Percentiles rank a stretch among this genome's conserved stretches.
These are phyloP conservation scores for Fomitopsis serialis DNA, from an alignment of 768 basidiomycete species.

Conservation along the genomic window DNA sequence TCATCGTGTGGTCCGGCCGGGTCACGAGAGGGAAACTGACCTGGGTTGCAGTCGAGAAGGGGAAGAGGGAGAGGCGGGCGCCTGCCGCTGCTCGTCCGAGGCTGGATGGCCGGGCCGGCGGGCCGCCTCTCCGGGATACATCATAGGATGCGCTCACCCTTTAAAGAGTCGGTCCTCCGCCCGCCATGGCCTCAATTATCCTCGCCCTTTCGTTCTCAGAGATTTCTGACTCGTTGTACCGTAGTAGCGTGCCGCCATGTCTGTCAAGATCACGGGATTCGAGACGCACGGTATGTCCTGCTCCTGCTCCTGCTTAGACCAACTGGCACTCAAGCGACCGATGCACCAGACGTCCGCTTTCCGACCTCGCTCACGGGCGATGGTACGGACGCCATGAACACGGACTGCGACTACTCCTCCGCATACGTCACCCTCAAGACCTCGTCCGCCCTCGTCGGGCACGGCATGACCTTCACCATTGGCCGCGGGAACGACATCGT, in stretches of 20 bases:
- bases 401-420: constrained; percentile 93
- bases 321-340: neutral
- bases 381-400: constrained; percentile 96
- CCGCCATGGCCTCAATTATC: neutral
- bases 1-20: neutral
- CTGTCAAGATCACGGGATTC: constrained; percentile 46
- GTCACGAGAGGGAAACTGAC: neutral
- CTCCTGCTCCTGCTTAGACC: neutral
- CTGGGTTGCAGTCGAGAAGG: neutral
- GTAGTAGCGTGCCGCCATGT: constrained; percentile 12
- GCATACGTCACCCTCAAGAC: constrained; percentile 83
- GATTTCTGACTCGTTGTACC: neutral
- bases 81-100: neutral
- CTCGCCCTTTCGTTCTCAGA: neutral
- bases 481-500: constrained; percentile 96
- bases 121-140: neutral
- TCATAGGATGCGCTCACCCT: neutral
- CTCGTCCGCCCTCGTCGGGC: constrained; percentile 67
- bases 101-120: neutral
- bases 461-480: constrained; percentile 94
- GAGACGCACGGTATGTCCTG: constrained; percentile 51
- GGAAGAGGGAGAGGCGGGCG: neutral
- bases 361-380: constrained; percentile 89
- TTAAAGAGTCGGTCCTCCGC: neutral
- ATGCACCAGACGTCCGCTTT: constrained; percentile 73